Base-by-base conservation (phyloP, 2,329 filamentous ascomycete genomes). In the Talaromyces sp. region DNA sequence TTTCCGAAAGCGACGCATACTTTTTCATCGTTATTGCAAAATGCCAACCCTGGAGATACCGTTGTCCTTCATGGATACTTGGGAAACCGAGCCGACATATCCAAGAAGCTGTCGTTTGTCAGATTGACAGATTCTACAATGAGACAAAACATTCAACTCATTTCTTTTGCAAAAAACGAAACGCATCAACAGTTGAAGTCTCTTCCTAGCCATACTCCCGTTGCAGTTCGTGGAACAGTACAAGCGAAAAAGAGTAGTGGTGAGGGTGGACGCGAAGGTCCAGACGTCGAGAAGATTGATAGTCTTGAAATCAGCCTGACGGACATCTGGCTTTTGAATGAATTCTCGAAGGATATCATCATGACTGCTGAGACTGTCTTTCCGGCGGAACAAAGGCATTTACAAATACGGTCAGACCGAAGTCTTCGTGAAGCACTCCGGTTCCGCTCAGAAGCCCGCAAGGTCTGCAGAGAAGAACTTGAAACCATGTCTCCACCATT, bases 401-500 rank as follows among this genome's bases (percentile, higher is more conserved):
- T 97, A 19, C 93, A 98, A 71, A 83, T 99, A 52, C 88, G 93
- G 35, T 94, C 91, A 62, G 88, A 93, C 63, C 75, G 79, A 8
- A 78, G 84, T 22, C 81, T 97, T 4, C 85, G 87, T 24, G 78
- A 89, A 1, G 87, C 93, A 3, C 82, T 99, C 2, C 75, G 81
- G 0, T 89, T 94, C 68, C 87, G 96, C n/a, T 83, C 87, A 27
- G 81, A 82, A 68, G 82, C 89, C 3, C 82, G 81, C 4, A 82
- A 82, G 65, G 78, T 82, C 37, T 87, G 82, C 67, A 82, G 84
- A 54, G 73, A 82, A 9, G 82, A 84, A 63, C 80, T 93, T 37
- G 80, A 83, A 16, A 75, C 82, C 5, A 81, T 83, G 31, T 84
- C 82, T 1, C 77, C 76, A 2, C 69, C 73, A 0, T 94, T 93